These are phyloP conservation scores for Saccharomyces hybrid DNA, from an alignment of 1,139 yeast genomes.

Conservation along the genomic window DNA sequence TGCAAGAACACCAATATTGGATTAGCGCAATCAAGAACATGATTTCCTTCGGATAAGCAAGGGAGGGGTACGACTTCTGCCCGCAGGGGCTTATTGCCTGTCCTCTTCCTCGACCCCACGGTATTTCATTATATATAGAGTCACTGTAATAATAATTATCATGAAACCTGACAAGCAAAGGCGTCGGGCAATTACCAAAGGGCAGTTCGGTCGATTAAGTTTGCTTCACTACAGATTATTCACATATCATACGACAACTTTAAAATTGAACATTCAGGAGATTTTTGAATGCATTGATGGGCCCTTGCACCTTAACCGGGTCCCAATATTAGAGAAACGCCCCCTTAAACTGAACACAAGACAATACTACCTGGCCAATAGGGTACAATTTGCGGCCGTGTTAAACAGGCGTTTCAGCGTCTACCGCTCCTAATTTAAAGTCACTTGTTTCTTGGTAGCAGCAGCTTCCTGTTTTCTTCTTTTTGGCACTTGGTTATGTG, in stretches of 20 bases:
- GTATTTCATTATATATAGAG: not conserved
- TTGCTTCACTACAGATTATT: no score
- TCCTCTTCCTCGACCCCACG: not conserved
- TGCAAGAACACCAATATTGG: conserved; percentile 26
- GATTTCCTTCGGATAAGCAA: not conserved
- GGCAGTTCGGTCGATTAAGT: not conserved
- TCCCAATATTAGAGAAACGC: not conserved
- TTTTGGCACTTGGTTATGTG: not conserved
- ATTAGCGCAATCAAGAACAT: conserved; percentile 6
- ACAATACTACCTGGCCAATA: not conserved
- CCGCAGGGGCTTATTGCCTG: not conserved
- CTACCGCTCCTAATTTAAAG: not conserved
- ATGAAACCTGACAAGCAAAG: not conserved
- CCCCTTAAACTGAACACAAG: not conserved
- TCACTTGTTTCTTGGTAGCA: not conserved
- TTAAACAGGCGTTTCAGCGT: not conserved
- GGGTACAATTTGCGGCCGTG: not conserved
- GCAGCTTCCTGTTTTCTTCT: not conserved
- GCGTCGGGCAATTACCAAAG: not conserved
- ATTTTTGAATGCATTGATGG: not conserved
- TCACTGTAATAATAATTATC: not conserved
- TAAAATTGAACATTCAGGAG: not conserved
- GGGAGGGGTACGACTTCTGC: not conserved
- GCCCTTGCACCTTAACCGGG: not conserved
- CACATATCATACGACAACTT: not conserved